A percentile compares a stretch with the other conserved stretches of the same genome.
Conservation (phyloP, 306 rosid genomes). For the Prunus mume region DNA sequence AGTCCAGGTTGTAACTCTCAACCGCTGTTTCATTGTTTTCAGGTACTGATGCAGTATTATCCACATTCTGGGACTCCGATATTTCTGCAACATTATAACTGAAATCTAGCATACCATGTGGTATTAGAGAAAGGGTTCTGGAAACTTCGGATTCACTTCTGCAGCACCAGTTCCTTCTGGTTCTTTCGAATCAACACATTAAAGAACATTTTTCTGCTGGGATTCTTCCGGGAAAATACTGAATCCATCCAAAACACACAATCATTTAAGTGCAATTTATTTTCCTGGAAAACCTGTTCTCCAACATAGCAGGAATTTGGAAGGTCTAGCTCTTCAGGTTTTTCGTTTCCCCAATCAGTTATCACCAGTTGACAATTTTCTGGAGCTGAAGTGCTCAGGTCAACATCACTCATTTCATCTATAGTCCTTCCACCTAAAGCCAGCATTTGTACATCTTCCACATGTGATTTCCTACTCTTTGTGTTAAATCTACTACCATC, state of each 20-base stretch:
- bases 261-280: too few species aligned
- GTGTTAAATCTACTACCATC: too few species aligned
- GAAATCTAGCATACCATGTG: conserved; percentile 18
- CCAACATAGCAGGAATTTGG: too few species aligned
- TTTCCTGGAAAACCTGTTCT: too few species aligned
- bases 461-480: too few species aligned
- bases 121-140: conserved; percentile 13
- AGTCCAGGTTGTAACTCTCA: conserved; percentile 8
- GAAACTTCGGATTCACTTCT: neutral
- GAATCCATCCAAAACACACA: too few species aligned
- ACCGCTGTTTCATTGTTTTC: conserved; percentile 7
- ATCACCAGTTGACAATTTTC: too few species aligned
- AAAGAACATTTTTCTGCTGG: conserved; percentile 1
- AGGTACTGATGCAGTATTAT: neutral
- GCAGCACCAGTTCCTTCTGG: conserved; percentile 14
- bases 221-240: too few species aligned
- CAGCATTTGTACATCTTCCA: too few species aligned
- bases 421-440: neutral
- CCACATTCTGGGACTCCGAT: neutral
- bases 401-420: conserved; percentile 24
- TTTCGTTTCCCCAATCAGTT: too few species aligned
- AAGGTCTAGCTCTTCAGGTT: too few species aligned
- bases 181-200: neutral
- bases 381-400: conserved; percentile 28
- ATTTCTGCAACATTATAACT: neutral